phyloP scores from a whole-genome alignment of 2,329 filamentous ascomycete genomes.

The Golovinomyces cichoracearum region DNA sequence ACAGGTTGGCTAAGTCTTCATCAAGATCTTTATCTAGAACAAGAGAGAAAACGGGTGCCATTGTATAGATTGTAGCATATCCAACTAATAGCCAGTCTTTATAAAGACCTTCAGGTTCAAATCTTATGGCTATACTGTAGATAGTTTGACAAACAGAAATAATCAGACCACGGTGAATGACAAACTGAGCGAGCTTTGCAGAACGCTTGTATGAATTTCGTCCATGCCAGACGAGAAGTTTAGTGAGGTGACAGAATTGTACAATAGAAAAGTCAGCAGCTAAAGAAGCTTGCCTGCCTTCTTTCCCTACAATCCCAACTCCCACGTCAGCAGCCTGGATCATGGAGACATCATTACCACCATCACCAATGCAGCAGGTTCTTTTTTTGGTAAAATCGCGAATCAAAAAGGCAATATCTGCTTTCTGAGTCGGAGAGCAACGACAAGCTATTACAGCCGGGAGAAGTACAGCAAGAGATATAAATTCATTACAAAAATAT shows the following conservation, averaged over 20 bases:
- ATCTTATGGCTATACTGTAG: slow-evolving; percentile 78
- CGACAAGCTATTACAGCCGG: slow-evolving; percentile 89
- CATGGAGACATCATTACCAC: slow-evolving; percentile 96
- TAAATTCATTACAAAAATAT: slow-evolving; percentile 63
- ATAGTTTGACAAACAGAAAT: slow-evolving; percentile 92
- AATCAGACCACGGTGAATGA: slow-evolving; percentile 89
- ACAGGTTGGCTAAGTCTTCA: slow-evolving; percentile 74
- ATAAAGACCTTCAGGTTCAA: slow-evolving; percentile 85
- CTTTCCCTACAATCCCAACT: slow-evolving; percentile 93
- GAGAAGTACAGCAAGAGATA: slow-evolving; percentile 61
- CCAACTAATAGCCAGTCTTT: slow-evolving; percentile 92
- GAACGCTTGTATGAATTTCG: slow-evolving; percentile 90
- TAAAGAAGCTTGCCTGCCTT: slow-evolving; percentile 78
- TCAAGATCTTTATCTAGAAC: slow-evolving; percentile 91
- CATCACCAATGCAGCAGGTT: slow-evolving; percentile 91
- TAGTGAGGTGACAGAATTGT: slow-evolving; percentile 83
- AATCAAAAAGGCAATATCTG: slow-evolving; percentile 75
- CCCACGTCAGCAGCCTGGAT: slow-evolving; percentile 96
- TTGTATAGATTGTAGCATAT: slow-evolving; percentile 90
- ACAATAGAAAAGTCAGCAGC: slow-evolving; percentile 93
- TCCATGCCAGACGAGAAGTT: slow-evolving; percentile 95
- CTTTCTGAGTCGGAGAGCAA: slow-evolving; percentile 91
- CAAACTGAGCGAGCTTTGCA: slow-evolving; percentile 89
- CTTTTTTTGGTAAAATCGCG: slow-evolving; percentile 79
- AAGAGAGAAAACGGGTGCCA: slow-evolving; percentile 71